These are phyloP conservation scores for Ganoderma meredithae DNA, from an alignment of 1,284 basidiomycete genomes.

Conservation along the genomic window DNA sequence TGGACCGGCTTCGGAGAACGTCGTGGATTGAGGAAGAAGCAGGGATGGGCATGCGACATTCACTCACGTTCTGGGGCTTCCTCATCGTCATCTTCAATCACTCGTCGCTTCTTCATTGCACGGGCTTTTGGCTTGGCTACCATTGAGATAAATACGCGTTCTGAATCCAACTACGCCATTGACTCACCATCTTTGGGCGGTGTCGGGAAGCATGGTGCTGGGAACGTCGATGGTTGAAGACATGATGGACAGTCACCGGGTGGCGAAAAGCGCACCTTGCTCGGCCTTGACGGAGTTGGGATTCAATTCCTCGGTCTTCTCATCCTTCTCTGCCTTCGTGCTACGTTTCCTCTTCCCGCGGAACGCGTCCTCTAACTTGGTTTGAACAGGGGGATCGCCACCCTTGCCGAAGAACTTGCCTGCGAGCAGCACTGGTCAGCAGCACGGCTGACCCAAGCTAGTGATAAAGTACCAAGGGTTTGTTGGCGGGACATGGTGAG, in stretches of 20 bases:
- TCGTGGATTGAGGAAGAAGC: not conserved
- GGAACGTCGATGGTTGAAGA: conserved; percentile 36
- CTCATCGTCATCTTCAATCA: conserved; percentile 67
- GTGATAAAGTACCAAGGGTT: conserved; percentile 60
- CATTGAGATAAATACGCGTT: not conserved
- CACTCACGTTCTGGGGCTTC: conserved; percentile 29
- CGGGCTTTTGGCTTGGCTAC: conserved; percentile 24
- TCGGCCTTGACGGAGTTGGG: conserved; percentile 13
- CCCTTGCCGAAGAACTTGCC: conserved; percentile 81
- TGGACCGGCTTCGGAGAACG: conserved; percentile 19
- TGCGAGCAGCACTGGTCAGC: conserved; percentile 34
- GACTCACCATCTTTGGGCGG: conserved; percentile 33
- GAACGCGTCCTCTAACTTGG: conserved; percentile 79
- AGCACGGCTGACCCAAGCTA: not conserved
- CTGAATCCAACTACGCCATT: not conserved
- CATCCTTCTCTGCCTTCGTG: conserved; percentile 38
- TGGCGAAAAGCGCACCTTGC: conserved; percentile 15
- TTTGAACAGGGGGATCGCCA: conserved; percentile 64
- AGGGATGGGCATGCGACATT: no score
- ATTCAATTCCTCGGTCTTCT: conserved; percentile 31
- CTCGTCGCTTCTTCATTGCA: conserved; percentile 37
- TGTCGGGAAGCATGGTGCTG: conserved; percentile 50
- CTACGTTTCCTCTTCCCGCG: conserved; percentile 55
- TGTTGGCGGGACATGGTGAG: conserved; percentile 69
- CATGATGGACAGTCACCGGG: not conserved